Evolutionary conservation across 2,329 filamentous ascomycete genomes (phyloP), one percentile per base, ranked within the genome.

Genomic region (Scedosporium boydii): DNA sequence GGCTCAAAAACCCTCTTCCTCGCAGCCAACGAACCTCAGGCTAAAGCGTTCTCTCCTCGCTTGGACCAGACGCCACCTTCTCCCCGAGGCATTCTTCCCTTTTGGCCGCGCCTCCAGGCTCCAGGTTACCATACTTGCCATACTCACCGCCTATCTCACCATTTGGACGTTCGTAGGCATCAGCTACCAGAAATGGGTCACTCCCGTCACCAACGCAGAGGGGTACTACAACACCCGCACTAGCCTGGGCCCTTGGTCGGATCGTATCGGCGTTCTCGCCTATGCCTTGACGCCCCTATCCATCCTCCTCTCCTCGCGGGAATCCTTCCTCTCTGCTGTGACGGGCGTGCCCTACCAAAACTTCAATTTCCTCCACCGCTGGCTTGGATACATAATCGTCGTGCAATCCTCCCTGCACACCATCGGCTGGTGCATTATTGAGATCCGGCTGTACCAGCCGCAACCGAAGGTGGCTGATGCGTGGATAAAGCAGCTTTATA

Each of bases 341-440:
- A 92, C 88, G 0, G 89, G 89, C 1, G 78, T 92, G 0, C 88
- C 89, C 0, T 90, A 91, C 68, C 88, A 91, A 67, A 84, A 82
- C 68, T 91, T 92, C 79, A 87, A 89, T 72, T 92, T 92, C 69
- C 75, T 92, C 21, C 89, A 91, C 71, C 85, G 88, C 38, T 92
- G 89, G 89, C 76, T 87, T 0, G 89, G 89, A 6, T 87, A 88
- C 65, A 79, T 92, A 68, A 90, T 93, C 65, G 82, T 90, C 61
- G 70, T 84, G 0, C 89, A 92, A 70, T 82, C 84, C 2, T 74
- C 79, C 9, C 72, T 92, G 1, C 89, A 93, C 70, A 91, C 88
- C 1, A 80, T 92, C 27, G 82, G 79, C 61, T 92, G 89, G 89
- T 83, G 80, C 27, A 70, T 92, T 53, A 76, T 91, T 55, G 86